Percentiles rank a stretch among this genome's conserved stretches.
These are phyloP conservation scores for Emergomyces orientalis DNA, from an alignment of 2,329 filamentous ascomycete species.

Conservation along the genomic window DNA sequence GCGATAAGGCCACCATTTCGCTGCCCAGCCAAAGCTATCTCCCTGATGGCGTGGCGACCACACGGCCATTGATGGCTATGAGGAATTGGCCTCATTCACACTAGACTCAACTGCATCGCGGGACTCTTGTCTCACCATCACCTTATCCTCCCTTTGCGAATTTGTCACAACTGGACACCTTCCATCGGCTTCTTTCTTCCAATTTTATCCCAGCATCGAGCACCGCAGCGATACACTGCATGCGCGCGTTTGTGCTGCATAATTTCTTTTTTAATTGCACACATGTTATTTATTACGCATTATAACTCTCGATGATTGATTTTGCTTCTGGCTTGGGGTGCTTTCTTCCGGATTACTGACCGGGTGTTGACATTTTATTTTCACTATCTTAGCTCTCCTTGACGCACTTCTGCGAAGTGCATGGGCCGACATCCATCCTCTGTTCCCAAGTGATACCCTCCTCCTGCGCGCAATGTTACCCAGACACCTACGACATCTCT, in stretches of 20 bases:
- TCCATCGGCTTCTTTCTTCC: not conserved
- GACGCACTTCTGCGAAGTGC: conserved; percentile 54
- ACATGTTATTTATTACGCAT: not conserved
- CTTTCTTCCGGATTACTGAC: conserved; percentile 10
- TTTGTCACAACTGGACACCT: not conserved
- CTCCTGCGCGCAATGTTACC: conserved; percentile 45
- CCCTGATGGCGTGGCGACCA: not conserved
- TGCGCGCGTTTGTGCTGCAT: not conserved
- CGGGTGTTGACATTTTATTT: too few relatives aligned
- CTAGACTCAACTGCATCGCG: not conserved
- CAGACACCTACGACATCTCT: conserved; percentile 30
- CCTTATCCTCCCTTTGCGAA: not conserved
- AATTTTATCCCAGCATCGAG: not conserved
- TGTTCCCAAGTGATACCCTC: conserved; percentile 51
- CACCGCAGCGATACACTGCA: not conserved
- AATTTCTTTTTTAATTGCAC: not conserved
- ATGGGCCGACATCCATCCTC: conserved; percentile 53
- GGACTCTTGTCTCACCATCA: not conserved
- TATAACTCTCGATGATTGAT: not conserved
- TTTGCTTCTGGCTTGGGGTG: not conserved
- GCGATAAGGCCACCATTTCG: not conserved
- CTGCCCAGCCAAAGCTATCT: not conserved
- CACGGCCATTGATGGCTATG: not conserved
- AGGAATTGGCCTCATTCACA: not conserved
- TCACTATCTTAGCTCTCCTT: conserved; percentile 44